These are phyloP conservation scores for Dinochytrium kinnereticum DNA, from an alignment of 371 early-diverging fungal genomes.

Conservation along the genomic window DNA sequence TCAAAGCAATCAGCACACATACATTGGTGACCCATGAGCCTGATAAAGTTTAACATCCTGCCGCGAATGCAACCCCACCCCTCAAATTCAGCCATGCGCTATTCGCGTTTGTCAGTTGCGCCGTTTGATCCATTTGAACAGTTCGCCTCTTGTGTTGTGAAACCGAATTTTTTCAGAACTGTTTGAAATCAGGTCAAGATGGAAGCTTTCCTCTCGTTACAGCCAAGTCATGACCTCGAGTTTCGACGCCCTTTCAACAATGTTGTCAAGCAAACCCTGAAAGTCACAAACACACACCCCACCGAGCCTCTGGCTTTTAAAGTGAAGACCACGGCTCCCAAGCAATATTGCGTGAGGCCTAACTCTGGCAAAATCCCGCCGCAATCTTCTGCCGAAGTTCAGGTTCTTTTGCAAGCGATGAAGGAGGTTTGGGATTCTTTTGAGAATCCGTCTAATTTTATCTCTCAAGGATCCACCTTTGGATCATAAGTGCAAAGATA, in stretches of 20 bases:
- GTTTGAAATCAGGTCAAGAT: constrained; percentile 10
- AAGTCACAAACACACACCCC: constrained; percentile 70
- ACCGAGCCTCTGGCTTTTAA: constrained; percentile 81
- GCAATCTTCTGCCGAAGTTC: constrained; percentile 66
- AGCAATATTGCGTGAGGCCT: constrained; percentile 92
- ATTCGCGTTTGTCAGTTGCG: constrained; percentile 40
- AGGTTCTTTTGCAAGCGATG: constrained; percentile 89
- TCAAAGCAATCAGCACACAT: constrained; percentile 76
- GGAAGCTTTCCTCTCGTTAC: constrained; percentile 29
- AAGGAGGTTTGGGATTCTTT: constrained; percentile 55
- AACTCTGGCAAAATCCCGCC: constrained; percentile 89
- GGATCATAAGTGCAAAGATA: constrained; percentile 89
- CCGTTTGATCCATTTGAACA: background rate
- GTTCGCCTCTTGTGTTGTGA: background rate
- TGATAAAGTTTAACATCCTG: constrained; percentile 10
- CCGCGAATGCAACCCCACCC: constrained; percentile 27
- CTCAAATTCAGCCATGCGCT: constrained; percentile 48
- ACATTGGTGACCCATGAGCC: constrained; percentile 93
- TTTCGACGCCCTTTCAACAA: constrained; percentile 73
- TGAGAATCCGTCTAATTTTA: background rate
- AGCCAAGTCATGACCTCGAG: constrained; percentile 49
- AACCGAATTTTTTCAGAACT: background rate
- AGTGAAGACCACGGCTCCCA: constrained; percentile 98
- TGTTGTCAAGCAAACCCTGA: constrained; percentile 63
- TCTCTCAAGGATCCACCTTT: constrained; percentile 62